Base-by-base conservation (phyloP, 768 basidiomycete species). In the Lactarius hengduanensis region DNA sequence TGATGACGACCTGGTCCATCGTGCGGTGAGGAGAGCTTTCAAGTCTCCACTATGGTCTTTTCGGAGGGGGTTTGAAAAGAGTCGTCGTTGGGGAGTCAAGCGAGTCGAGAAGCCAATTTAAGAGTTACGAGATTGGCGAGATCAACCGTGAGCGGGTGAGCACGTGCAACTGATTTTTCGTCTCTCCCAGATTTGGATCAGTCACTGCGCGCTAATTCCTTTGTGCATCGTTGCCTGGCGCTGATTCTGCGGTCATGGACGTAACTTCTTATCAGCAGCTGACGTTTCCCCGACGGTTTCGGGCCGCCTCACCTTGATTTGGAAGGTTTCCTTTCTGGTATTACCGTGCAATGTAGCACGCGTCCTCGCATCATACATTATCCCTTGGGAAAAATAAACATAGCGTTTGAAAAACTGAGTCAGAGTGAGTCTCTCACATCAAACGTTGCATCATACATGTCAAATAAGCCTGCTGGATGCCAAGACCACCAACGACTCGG, bases 1-100 rank as follows among this genome's bases (percentile, higher is more conserved):
- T 1, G 26, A 63, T 41, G 38, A 59, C 41, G 30, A 63, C 20
- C 54, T 63, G 66, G 11, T 30, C 62, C 66, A 63, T 63, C 22
- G 20, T 43, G n/a, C 15, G 50, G 4, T 22, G 2, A 57, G 56
- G n/a, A 20, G 18, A 57, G 56, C 7, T 9, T 18, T 36, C 15
- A 11, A 10, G 26, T 9, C n/a, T n/a, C 34, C 40, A 9, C 34
- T 32, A n/a, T 32, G 28, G 9, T 11, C 20, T 60, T 18, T 36
- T 10, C 3, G 1, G 55, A n/a, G 15, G n/a, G 5, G 26, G 26
- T 2, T 13, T 1, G 11, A 26, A 15, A n/a, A 15, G 22, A 28
- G 26, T 28, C 15, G 50, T 26, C 50, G 47, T 53, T 15, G 50
- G 22, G 13, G 50, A 53, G 50, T 53, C 26, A 53, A 26, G 5